A percentile compares a stretch with the other conserved stretches of the same genome.
Conservation (phyloP, 768 basidiomycete species). For the Pleurotus cornucopiae region DNA sequence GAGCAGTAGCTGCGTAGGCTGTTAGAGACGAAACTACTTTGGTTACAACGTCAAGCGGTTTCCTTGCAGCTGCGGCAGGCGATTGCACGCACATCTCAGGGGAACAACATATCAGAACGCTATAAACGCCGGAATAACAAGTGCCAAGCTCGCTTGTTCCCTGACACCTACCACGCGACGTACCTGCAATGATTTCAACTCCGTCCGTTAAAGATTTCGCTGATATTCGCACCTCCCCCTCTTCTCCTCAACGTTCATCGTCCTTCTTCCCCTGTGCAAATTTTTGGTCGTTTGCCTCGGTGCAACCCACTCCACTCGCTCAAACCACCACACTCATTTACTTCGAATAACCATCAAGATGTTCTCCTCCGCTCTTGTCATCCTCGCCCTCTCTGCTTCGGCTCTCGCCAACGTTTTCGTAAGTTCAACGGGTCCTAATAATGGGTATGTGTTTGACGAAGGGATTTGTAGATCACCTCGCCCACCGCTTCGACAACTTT, state of each 20-base stretch:
- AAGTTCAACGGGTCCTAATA: neutral
- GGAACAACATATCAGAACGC: neutral
- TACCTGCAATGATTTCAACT: slow-evolving; percentile 1
- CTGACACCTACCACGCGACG: neutral
- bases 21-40: too few relatives aligned
- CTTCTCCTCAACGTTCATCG: neutral
- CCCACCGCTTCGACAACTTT: slow-evolving; percentile 46
- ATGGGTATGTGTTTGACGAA: neutral
- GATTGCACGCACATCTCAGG: neutral
- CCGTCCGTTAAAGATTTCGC: slow-evolving; percentile 6
- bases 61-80: too few relatives aligned
- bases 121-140: neutral
- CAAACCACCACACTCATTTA: slow-evolving; percentile 15
- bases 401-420: slow-evolving; percentile 58
- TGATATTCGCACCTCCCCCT: neutral
- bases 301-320: slow-evolving; percentile 30
- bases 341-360: slow-evolving; percentile 29
- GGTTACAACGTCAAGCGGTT: too few relatives aligned
- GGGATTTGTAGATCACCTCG: slow-evolving; percentile 44
- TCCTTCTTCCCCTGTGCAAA: neutral
- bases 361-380: slow-evolving; percentile 45
- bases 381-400: slow-evolving; percentile 49
- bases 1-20: too few relatives aligned
- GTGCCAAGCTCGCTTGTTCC: neutral
- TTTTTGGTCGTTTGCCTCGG: slow-evolving; percentile 17